Evolutionary conservation across 2,329 filamentous ascomycete species (phyloP), one percentile per base, ranked within the genome.

Genomic region (Cryphonectria carpinicola): DNA sequence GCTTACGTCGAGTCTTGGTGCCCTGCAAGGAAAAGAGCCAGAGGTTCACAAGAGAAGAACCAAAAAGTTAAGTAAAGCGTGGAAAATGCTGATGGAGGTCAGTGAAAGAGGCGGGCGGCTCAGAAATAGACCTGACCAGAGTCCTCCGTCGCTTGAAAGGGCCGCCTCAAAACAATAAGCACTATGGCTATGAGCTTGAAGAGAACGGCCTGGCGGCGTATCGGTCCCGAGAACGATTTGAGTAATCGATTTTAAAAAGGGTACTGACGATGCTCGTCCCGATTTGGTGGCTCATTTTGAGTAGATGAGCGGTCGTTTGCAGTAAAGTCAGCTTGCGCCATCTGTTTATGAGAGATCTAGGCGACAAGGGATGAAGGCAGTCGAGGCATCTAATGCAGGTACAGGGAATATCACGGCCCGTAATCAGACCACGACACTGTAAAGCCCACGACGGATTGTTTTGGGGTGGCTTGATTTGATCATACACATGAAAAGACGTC

Each of bases 131-230:
- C 43, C 28, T 49, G 14, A 28, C 28, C 43, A 46, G 41, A 49
- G 46, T 49, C 46, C 22, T 22, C 7, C 35, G 41, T 32, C 62
- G 10, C 63, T 52, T 35, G 28, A 49, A 65, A 52, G 19, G 58
- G 32, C 19, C 32, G 35, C 35, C 58, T 61, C 39, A 35, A 61
- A 61, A 61, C 58, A 39, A 61, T 61, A 35, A 39, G 58, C 58
- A 35, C 32, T 39, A n/a, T 61, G 5, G 58, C 35, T 19, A 32
- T 32, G 19, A 19, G 4, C 35, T 25, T 39, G 19, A 19, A 6
- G 10, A 35, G 32, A 17, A 17, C 13, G 54, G 54, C 35, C 22
- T 6, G 17, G 22, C 7, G 35, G 58, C 58, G 32, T n/a, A 32
- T 32, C 58, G 17, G 58, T 39, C 22, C 35, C 32, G 58, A 61